These are phyloP conservation scores for Esteya vermicola DNA, from an alignment of 2,329 filamentous ascomycete genomes.

Conservation along the genomic window DNA sequence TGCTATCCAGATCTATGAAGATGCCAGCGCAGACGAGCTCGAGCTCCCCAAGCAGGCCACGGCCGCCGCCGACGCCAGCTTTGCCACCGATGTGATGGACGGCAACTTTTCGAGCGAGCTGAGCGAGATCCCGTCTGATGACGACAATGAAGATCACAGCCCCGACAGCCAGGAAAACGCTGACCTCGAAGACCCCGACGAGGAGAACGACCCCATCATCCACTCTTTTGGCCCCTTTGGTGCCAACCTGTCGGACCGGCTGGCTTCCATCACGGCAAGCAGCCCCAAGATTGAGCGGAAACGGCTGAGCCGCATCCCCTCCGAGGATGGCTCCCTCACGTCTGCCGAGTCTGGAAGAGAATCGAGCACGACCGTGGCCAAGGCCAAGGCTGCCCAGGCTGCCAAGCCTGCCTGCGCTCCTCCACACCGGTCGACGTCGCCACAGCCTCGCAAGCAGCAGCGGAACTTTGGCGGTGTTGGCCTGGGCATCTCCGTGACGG, in stretches of 20 bases:
- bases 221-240: constrained; percentile 88
- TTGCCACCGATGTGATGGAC: constrained; percentile 33
- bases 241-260: constrained; percentile 66
- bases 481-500: constrained; percentile 13
- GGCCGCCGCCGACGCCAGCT: constrained; percentile 24
- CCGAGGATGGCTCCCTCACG: constrained; percentile 9
- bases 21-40: constrained; percentile 42
- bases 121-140: constrained; percentile 30
- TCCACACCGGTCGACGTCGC: no score
- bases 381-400: background rate
- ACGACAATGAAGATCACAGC: constrained; percentile 61
- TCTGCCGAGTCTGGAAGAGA: constrained; percentile 5
- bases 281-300: constrained; percentile 38
- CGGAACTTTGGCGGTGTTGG: constrained; percentile 5
- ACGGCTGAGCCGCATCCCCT: constrained; percentile 7
- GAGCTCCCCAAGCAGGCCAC: constrained; percentile 22
- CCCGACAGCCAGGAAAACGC: constrained; percentile 59
- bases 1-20: constrained; percentile 61
- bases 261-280: constrained; percentile 61
- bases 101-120: constrained; percentile 46
- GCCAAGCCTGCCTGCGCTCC: no score
- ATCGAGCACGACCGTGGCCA: background rate
- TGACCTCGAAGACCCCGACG: constrained; percentile 66
- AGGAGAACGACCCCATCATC: constrained; percentile 88
- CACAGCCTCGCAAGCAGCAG: background rate